Evolutionary conservation across 73 alveolate species (phyloP).

Genomic region (Tetrahymena elliotti): DNA sequence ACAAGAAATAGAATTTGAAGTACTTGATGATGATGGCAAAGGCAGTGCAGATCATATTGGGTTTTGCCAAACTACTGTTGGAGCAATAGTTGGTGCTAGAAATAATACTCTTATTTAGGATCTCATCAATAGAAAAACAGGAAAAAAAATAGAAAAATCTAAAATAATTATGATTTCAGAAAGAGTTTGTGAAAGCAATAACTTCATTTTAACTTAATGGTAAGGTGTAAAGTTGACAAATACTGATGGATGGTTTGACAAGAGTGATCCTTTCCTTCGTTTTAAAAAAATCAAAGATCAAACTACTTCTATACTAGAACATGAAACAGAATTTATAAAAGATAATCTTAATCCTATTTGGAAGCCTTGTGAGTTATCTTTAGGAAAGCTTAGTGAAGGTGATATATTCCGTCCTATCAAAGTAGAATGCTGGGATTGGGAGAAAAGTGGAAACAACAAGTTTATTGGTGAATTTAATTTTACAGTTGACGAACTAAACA

Average conservation of each 20-base stretch:
- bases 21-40: constrained; percentile 54
- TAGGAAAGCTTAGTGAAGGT: constrained; percentile 48
- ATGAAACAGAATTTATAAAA: constrained; percentile 41
- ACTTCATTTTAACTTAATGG: constrained; percentile 27
- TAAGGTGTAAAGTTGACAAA: constrained; percentile 16
- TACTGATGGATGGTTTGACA: constrained; percentile 44
- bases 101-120: constrained; percentile 42
- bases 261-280: constrained; percentile 43
- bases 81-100: constrained; percentile 59
- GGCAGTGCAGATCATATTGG: constrained; percentile 58
- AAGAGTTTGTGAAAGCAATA: constrained; percentile 32
- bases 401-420: constrained; percentile 38
- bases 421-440: constrained; percentile 54
- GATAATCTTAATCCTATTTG: constrained; percentile 50
- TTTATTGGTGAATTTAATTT: constrained; percentile 54
- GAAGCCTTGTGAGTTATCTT: constrained; percentile 53
- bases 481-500: constrained; percentile 22
- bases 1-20: constrained; percentile 50
- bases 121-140: constrained; percentile 7
- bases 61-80: constrained; percentile 50
- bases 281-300: constrained; percentile 14
- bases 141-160: constrained; percentile 46
- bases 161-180: constrained; percentile 52
- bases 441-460: constrained; percentile 45
- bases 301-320: constrained; percentile 1